phyloP scores from a whole-genome alignment of 2,329 filamentous ascomycete genomes.

The Tolypocladium ovalisporum region DNA sequence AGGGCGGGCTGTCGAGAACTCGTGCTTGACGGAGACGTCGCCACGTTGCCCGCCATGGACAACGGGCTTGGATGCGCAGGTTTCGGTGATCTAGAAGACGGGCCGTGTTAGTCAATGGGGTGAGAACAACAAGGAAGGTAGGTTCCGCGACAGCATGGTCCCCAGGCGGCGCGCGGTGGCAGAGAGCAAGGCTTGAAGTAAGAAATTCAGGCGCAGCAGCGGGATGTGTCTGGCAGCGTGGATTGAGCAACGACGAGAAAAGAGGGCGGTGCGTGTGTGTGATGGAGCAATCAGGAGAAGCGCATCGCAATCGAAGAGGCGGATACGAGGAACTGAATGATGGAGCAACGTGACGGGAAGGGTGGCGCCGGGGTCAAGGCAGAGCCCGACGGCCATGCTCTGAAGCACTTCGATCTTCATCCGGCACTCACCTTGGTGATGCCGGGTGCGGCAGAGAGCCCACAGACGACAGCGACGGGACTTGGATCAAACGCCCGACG shows the following conservation, averaged over 20 bases:
- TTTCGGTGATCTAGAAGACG: conserved; percentile 33
- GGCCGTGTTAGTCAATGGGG: not conserved
- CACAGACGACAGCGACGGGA: conserved; percentile 8
- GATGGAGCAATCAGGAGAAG: not conserved
- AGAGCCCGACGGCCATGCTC: not conserved
- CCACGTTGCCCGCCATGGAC: conserved; percentile 29
- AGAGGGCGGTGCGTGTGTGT: not conserved
- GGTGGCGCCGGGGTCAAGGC: not conserved
- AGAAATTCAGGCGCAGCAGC: not conserved
- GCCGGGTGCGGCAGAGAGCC: conserved; percentile 12
- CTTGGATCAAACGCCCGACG: conserved; percentile 23
- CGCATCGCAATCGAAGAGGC: not conserved
- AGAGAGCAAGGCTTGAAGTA: not conserved
- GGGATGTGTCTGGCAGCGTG: not conserved
- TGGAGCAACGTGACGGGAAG: not conserved
- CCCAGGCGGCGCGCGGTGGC: not conserved
- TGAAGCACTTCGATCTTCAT: not conserved
- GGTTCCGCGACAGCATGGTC: not conserved
- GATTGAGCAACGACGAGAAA: too few species aligned
- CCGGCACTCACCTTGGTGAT: conserved; percentile 13
- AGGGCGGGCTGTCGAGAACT: conserved; percentile 20
- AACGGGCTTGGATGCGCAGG: conserved; percentile 39
- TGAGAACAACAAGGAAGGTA: not conserved
- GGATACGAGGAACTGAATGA: not conserved
- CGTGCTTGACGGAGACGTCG: conserved; percentile 30